Evolutionary conservation across 176 grass and related monocot genomes (phyloP).

Genomic region (Phoenix roebelenii): DNA sequence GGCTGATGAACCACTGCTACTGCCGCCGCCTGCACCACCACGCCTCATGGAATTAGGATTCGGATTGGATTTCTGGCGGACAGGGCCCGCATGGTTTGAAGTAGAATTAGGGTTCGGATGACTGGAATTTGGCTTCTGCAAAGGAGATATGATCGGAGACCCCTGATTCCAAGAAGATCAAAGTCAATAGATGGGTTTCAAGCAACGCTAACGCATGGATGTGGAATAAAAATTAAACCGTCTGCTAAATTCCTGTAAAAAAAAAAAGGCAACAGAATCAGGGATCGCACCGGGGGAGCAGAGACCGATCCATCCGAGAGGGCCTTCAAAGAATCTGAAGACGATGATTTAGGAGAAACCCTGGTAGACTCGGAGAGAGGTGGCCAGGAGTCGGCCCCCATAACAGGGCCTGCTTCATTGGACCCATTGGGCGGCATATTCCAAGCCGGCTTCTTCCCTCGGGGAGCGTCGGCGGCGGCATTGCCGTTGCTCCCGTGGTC

Average conservation of each 20-base stretch:
- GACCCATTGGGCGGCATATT: slow-evolving; percentile 19
- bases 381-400: slow-evolving; percentile 42
- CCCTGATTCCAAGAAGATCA: slow-evolving; percentile 23
- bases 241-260: too few species aligned
- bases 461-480: slow-evolving; percentile 18
- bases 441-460: slow-evolving; percentile 48
- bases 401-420: not conserved
- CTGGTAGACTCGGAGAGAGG: slow-evolving; percentile 27
- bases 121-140: slow-evolving; percentile 20
- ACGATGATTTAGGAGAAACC: slow-evolving; percentile 32
- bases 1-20: slow-evolving; percentile 9
- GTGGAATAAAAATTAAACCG: too few species aligned
- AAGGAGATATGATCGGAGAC: slow-evolving; percentile 20
- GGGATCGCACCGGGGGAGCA: slow-evolving; percentile 34
- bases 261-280: too few species aligned
- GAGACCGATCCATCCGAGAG: slow-evolving; percentile 33
- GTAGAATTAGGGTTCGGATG: slow-evolving; percentile 29
- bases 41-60: slow-evolving; percentile 24
- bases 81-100: not conserved
- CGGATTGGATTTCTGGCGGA: slow-evolving; percentile 6
- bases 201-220: too few species aligned
- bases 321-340: slow-evolving; percentile 44
- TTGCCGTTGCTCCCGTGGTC: slow-evolving; percentile 29
- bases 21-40: slow-evolving; percentile 15
- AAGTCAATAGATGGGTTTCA: too few species aligned